These are phyloP conservation scores for Fusarium lateritium DNA, from an alignment of 2,329 filamentous ascomycete genomes.

Conservation along the genomic window DNA sequence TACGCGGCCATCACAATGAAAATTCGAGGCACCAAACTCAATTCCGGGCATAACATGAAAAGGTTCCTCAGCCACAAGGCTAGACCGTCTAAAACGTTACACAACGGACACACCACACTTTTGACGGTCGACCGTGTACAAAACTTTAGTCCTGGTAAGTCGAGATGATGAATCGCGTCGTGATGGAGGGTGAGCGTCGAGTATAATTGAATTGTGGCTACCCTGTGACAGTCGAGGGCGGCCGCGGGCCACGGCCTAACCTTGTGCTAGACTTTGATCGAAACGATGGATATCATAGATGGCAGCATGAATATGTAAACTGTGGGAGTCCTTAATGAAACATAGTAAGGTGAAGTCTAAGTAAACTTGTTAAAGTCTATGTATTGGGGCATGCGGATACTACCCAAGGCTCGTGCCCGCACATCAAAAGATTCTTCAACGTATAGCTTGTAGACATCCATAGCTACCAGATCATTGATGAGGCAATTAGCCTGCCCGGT, in stretches of 20 bases:
- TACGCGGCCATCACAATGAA: conserved; percentile 3
- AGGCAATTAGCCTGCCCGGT: conserved; percentile 11
- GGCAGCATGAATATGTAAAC: no score
- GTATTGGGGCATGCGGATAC: conserved; percentile 13
- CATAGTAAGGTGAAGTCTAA: background rate
- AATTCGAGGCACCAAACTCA: conserved; percentile 41
- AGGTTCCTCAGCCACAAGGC: conserved; percentile 27
- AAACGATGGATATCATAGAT: no score
- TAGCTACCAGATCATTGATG: conserved; percentile 21
- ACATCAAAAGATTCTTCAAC: conserved; percentile 18
- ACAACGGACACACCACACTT: conserved; percentile 19
- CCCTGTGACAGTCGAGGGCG: conserved; percentile 23
- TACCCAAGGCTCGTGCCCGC: background rate
- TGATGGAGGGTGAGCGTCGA: conserved; percentile 34
- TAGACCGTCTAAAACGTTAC: conserved; percentile 30
- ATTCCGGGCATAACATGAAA: conserved; percentile 26
- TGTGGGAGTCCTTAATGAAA: background rate
- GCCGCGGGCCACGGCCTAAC: conserved; percentile 21
- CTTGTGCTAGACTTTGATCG: background rate
- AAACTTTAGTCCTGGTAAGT: conserved; percentile 27
- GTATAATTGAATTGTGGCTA: conserved; percentile 13
- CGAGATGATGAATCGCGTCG: conserved; percentile 29
- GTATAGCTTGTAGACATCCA: no score
- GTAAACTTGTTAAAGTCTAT: background rate
- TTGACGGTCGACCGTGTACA: conserved; percentile 17